These are phyloP conservation scores for Cladobotryum mycophilum DNA, from an alignment of 2,329 filamentous ascomycete species.

Conservation along the genomic window DNA sequence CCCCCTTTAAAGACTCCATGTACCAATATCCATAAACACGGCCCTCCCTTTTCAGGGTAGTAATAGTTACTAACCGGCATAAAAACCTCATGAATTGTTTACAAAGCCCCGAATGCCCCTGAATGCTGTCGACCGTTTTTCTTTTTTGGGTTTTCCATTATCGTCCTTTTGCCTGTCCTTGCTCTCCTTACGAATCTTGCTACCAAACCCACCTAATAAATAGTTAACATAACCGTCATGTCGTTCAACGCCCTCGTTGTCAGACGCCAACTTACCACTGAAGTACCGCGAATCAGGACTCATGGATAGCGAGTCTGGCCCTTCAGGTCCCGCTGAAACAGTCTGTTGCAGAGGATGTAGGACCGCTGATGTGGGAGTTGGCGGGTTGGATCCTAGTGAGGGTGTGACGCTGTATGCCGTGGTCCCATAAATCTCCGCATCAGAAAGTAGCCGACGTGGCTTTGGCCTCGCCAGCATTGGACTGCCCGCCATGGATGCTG, in stretches of 20 bases:
- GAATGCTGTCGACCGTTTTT: constrained; percentile 32
- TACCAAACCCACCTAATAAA: constrained; percentile 40
- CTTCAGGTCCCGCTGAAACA: constrained; percentile 31
- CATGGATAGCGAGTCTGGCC: constrained; percentile 22
- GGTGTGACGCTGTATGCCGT: constrained; percentile 38
- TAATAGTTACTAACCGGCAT: no score
- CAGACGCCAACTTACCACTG: constrained; percentile 32
- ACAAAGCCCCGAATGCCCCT: constrained; percentile 37
- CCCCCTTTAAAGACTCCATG: no score
- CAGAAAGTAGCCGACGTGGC: constrained; percentile 38
- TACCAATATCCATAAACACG: no score
- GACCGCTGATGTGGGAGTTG: constrained; percentile 22
- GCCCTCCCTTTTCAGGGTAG: no score
- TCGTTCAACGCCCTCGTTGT: constrained; percentile 1
- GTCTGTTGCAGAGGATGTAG: constrained; percentile 29
- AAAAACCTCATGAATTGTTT: constrained; percentile 10
- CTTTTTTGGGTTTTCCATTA: constrained; percentile 27
- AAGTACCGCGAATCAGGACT: constrained; percentile 39
- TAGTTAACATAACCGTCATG: constrained; percentile 6
- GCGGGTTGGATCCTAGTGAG: constrained; percentile 30
- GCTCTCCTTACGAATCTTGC: constrained; percentile 39
- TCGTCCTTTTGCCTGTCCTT: constrained; percentile 44
- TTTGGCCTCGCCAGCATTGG: constrained; percentile 32
- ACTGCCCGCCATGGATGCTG: constrained; percentile 32
- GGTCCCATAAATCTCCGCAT: constrained; percentile 37